Evolutionary conservation across 495 filamentous ascomycete species (phyloP), one percentile per base, ranked within the genome.

Genomic region (Aspergillus kassunensis): DNA sequence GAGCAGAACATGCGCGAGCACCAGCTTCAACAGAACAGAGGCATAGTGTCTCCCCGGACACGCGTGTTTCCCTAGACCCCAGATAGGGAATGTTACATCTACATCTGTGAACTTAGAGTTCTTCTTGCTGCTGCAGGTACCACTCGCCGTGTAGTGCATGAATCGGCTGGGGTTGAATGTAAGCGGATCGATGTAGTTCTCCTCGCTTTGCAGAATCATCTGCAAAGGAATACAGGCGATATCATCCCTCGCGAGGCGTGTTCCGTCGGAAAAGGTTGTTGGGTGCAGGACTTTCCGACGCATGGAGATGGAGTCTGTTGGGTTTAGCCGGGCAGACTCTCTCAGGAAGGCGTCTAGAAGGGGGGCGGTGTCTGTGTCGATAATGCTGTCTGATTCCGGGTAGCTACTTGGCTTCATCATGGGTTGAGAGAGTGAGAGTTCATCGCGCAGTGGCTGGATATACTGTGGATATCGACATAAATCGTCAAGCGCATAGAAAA

Each of bases 401-500:
- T n/a, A n/a, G n/a, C n/a, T n/a, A n/a, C 9, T 9, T 27, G 24
- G 24, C 4, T 27, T 27, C 24, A 9, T 27, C 24, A 23, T 23
- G 40, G 40, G 4, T 2, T n/a, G 18, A 10, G 29, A 30, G 30
- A 47, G 3, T 30, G 29, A 30, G 30, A 47, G 3, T 30, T 47
- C 31, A 4, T 35, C 16, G 2, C 29, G 44, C 16, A 47, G 16
- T 3, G 44, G 8, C 1, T 15, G 0, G 10, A 25, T n/a, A 10
- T 21, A 47, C 16, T 47, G 16, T 4, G 44, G 44, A 20, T 47
- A 16, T 2, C 35, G 44, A 16, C 29, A 35, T 12, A 47, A 30
- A 16, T 47, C 44, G 44, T 47, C 44, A 16, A 47, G 44, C 11
- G 44, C 44, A 30, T 47, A 35, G 44, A 47, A 47, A 9, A 46